Base-by-base conservation (phyloP, 768 basidiomycete species). In the Lactifluus volemus region DNA sequence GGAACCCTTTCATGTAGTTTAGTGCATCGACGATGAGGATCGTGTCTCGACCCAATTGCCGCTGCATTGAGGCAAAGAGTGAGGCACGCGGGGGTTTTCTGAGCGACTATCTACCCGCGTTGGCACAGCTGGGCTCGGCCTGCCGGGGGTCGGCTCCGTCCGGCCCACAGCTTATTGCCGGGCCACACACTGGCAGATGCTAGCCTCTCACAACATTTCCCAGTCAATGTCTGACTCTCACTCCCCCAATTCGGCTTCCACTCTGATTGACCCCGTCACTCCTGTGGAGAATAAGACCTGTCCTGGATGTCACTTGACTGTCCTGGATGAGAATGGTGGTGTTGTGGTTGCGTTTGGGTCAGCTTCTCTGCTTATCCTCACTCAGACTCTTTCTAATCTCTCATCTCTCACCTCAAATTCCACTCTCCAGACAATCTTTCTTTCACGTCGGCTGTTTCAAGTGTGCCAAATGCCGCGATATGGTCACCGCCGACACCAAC, bases 1-100 rank as follows among this genome's bases (percentile, higher is more conserved):
- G 85, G 70, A 93, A 97, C 11, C 96, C 96, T 71, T 99, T 98
- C 79, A 98, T 98, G 73, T 99, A 98, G 70, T 98, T 98, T 66
- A 89, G 80, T 14, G 86, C 84, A 69, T 99, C 97, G 63, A 94
- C 80, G 66, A 99, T 89, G 60, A 97, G 79, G 67, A 98, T 83
- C 0, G 84, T 88, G 67, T 90, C 84, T 39, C 73, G 71, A 25
- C 80, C 78, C 65, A 99, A 78, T 38, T 81, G 78, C 12, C 97
- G 79, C 67, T 88, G 91, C 53, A 94, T 77, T 1, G 90, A 83
- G 1, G 93, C 84, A 71, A 96, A 92, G 21, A 96, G 78, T 11
- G 88, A 78, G 5, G 81, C 91, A 32, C 97, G 80, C 0, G 92
- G 92, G 12, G 89, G 84, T 71, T 99, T 75, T 99, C 97, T 5